Evolutionary conservation across 75 land plant genomes (phyloP), one percentile per base, ranked within the genome.

Genomic region (Sequoia sempervirens): DNA sequence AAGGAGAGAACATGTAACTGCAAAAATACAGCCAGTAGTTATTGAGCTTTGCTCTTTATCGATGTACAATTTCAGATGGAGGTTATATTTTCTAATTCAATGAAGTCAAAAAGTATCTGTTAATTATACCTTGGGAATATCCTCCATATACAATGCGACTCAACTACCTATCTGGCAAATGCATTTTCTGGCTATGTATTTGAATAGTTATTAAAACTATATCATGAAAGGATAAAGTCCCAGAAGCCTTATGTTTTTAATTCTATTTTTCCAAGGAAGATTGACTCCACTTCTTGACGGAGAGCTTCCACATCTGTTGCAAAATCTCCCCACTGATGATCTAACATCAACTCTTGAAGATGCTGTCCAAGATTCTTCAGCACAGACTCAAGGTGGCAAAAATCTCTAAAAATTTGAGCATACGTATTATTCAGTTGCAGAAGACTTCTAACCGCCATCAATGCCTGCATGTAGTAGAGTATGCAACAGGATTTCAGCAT

Each of bases 381-480:
- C 40, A 85, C 92, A 41, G 32, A 82, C 40, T 87, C 92, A 80
- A 97, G 83, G 30, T 75, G 68, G 84, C 94, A 97, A 6, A 83
- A 81, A 23, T 91, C 90, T 82, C 88, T 89, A 2, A 95, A 89
- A 41, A 85, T 87, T 13, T 82, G 46, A 32, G 87, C 88, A 26
- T 93, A 87, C 15, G 85, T 86, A 17, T 85, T 83, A n/a, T 72
- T 81, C 2, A 93, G 85, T 72, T 86, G 88, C 70, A 91, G 88
- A 5, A 97, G 90, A 82, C 90, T 95, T 83, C 86, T 92, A 15
- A 94, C 80, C 30, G 96, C 96, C 83, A 89, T 78, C 69, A 97
- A 87, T 20, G 96, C 96, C 99, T 97, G 92, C 82, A 93, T 70
- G 14, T 30, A 70, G 13, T 70, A 32, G 32, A 30, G 30, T 41